Base-by-base conservation (phyloP, 2,329 filamentous ascomycete genomes). In the Hypoxylon sp. region DNA sequence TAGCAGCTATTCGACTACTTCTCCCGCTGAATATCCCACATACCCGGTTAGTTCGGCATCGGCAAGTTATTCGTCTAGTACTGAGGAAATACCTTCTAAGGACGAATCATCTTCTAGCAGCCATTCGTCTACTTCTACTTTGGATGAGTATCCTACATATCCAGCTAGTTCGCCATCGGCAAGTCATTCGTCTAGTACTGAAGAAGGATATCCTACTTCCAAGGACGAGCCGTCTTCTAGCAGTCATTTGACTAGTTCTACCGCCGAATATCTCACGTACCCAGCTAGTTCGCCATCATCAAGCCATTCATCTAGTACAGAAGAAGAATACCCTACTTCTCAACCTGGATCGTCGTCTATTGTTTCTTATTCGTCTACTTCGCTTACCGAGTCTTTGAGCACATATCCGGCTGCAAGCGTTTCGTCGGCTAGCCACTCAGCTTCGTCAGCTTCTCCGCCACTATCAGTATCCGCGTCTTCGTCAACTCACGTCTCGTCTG, bases 121-220 rank as follows among this genome's bases (percentile, higher is more conserved):
- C 19, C 50, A 51, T 37, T 56, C 65, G 10, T 53, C 60, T 50
- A 48, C 44, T 48, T 63, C 69, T 29, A 68, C 56, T 29, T 15
- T 31, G 32, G 47, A 31, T n/a, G n/a, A n/a, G n/a, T n/a, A n/a
- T n/a, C n/a, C n/a, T n/a, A 65, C 68, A 1, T 65, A 67, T 42
- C 51, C 69, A 2, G 60, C 53, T 21, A 54, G 60, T 27, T 37
- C 19, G 47, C 60, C 60, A 27, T 58, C 65, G 6, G 47, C 31
- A 42, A 65, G 62, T 68, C 67, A 15, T 29, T 57, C 24, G 37
- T 46, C 13, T 54, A 58, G 24, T 35, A 54, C 55, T 44, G 15
- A 27, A 8, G 58, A n/a, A 17, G 56, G 50, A 31, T 55, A 61
- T 31, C 56, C 62, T 50, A 56, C 50, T 7, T 51, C 37, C 15